Conservation (phyloP, 2,329 filamentous ascomycete species). For the Didymella sp. region DNA sequence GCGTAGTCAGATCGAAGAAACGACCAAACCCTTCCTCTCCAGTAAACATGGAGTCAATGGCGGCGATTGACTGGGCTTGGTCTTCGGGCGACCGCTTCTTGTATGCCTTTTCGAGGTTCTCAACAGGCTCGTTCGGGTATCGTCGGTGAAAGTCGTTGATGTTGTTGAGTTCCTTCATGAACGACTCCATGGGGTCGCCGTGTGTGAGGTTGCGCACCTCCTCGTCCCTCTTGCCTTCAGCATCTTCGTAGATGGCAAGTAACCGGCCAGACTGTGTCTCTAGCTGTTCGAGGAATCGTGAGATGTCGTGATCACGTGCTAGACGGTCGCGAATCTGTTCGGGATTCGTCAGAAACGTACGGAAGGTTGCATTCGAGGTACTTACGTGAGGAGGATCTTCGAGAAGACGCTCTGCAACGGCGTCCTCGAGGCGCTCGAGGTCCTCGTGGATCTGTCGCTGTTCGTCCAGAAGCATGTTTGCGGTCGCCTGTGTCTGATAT, state of each 20-base stretch:
- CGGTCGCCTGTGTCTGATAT: conserved; percentile 30
- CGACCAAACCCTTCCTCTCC: conserved; percentile 94
- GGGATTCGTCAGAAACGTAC: conserved; percentile 9
- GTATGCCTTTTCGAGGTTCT: conserved; percentile 94
- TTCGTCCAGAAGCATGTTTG: conserved; percentile 82
- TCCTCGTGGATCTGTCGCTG: conserved; percentile 95
- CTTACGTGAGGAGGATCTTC: conserved; percentile 88
- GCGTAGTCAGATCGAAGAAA: conserved; percentile 85
- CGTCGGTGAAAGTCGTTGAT: conserved; percentile 88
- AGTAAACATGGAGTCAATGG: conserved; percentile 91
- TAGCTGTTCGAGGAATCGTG: conserved; percentile 85
- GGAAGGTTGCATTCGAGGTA: conserved; percentile 24
- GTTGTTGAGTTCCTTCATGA: conserved; percentile 81
- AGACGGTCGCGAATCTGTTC: conserved; percentile 83
- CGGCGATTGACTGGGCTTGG: conserved; percentile 65
- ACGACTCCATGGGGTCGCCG: conserved; percentile 87
- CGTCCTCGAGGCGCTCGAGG: conserved; percentile 92
- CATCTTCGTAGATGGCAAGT: conserved; percentile 83
- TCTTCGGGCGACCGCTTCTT: conserved; percentile 72
- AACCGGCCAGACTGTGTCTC: conserved; percentile 83
- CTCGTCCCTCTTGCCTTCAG: conserved; percentile 71
- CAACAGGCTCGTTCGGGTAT: conserved; percentile 93
- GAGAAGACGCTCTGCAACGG: conserved; percentile 83
- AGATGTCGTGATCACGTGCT: conserved; percentile 89
- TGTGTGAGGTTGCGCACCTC: conserved; percentile 86